Evolutionary conservation across 305 asterid species (phyloP).

Genomic region (Salvia sclarea): DNA sequence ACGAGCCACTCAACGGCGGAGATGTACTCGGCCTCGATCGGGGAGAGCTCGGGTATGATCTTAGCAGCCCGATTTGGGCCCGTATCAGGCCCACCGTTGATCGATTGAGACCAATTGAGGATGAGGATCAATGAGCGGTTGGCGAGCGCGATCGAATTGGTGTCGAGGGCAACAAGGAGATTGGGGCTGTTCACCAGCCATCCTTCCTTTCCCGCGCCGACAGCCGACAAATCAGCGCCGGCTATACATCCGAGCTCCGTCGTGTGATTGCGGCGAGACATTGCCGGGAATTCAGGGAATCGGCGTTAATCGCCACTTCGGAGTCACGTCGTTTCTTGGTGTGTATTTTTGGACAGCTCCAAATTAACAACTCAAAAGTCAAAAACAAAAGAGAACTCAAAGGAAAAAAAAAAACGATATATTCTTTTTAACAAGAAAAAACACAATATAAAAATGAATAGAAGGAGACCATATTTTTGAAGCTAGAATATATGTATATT

Average conservation of each 20-base stretch:
- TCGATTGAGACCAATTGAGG: conserved; percentile 57
- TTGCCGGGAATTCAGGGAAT: conserved; percentile 37
- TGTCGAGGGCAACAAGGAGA: conserved; percentile 73
- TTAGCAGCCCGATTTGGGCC: conserved; percentile 47
- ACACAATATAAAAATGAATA: too few species aligned
- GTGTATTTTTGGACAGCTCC: not conserved
- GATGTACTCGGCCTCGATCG: conserved; percentile 76
- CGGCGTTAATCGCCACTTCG: conserved; percentile 23
- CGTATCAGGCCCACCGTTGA: conserved; percentile 42
- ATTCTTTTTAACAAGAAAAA: too few species aligned
- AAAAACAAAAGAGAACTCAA: too few species aligned
- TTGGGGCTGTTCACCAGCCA: conserved; percentile 78
- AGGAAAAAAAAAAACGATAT: not conserved
- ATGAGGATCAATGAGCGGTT: conserved; percentile 64
- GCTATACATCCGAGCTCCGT: conserved; percentile 80
- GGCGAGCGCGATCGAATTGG: conserved; percentile 73
- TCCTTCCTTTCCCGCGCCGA: conserved; percentile 91
- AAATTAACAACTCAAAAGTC: not conserved
- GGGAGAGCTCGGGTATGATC: conserved; percentile 79
- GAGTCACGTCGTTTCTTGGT: conserved; percentile 4
- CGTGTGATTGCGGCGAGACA: conserved; percentile 78
- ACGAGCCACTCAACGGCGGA: conserved; percentile 88
- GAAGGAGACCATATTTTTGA: too few species aligned
- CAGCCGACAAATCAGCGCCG: conserved; percentile 64
- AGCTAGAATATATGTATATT: too few species aligned